Base-by-base conservation (phyloP, 164 flowering plant species). In the Umbellularia californica region DNA sequence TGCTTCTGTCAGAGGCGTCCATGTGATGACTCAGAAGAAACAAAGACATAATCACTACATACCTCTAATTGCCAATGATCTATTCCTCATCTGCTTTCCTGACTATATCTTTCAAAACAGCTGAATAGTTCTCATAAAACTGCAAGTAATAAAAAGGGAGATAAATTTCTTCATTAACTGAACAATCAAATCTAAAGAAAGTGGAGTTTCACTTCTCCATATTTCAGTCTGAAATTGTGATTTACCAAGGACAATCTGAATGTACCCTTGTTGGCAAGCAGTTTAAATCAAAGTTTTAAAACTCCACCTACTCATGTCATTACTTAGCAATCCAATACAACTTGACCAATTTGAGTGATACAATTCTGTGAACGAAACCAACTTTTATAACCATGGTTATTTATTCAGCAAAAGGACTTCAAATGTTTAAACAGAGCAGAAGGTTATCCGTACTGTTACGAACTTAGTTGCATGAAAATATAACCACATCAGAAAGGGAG, bases 81-180 rank as follows among this genome's bases (percentile, higher is more conserved):
- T 13, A 19, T n/a, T 69, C n/a, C 24, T 30, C 55, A 22, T 72
- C 74, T 30, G 66, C 24, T 5, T 17, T 72, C 74, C 74, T 58
- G 23, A 30, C 74, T 12, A 62, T 20, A 62, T 72, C 52, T 33
- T 72, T 72, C 66, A 72, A 28, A 1, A n/a, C 51, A 58, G 66
- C 55, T 19, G 47, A 27, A 63, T 58, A 72, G 66, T 62, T 72
- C 67, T 62, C 28, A 19, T n/a, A 72, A 35, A 72, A 72, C 74
- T 72, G 74, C 65, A 63, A 52, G 63, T 17, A 11, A 70, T 50
- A 15, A 23, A 27, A 47, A 70, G 15, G 2, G 22, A 35, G 22
- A 51, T 10, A n/a, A 10, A 47, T 20, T 14, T 19, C 2, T 70
- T 41, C 33, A 52, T 47, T 5, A 1, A 35, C 22, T 55, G 22